These are phyloP conservation scores for Gaillardinia entomophila DNA, from an alignment of 805 yeast species.

Conservation along the genomic window DNA sequence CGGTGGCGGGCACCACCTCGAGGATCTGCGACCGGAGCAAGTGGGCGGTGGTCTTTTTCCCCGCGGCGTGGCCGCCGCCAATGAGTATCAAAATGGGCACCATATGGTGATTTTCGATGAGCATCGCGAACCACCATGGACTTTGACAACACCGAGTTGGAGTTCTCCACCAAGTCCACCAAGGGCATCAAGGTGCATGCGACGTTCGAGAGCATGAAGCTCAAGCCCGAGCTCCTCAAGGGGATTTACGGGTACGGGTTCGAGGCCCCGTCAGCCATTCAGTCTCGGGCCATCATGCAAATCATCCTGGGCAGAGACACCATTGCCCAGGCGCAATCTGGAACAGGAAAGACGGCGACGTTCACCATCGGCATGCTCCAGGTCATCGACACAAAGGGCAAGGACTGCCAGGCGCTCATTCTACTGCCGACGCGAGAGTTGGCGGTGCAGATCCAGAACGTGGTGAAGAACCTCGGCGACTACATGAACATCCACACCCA, in stretches of 20 bases:
- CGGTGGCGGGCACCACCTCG: slow-evolving; percentile 6
- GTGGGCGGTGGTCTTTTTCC: slow-evolving; percentile 37
- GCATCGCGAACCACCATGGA: slow-evolving; percentile 10
- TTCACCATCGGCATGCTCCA: slow-evolving; percentile 92
- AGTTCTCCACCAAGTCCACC: slow-evolving; percentile 45
- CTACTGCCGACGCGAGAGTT: slow-evolving; percentile 95
- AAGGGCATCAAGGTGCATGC: slow-evolving; percentile 52
- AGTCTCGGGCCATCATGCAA: slow-evolving; percentile 94
- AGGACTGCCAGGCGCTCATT: slow-evolving; percentile 83
- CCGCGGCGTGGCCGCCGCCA: slow-evolving; percentile 62
- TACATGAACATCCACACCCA: slow-evolving; percentile 81
- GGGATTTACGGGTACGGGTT: slow-evolving; percentile 87
- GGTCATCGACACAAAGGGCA: slow-evolving; percentile 65
- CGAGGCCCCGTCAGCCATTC: slow-evolving; percentile 96
- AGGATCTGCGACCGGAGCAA: slow-evolving; percentile 27
- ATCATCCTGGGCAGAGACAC: slow-evolving; percentile 93
- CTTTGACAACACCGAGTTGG: slow-evolving; percentile 61
- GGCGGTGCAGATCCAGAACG: slow-evolving; percentile 89
- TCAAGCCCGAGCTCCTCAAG: slow-evolving; percentile 33
- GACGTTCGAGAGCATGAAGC: slow-evolving; percentile 36
- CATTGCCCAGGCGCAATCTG: slow-evolving; percentile 98
- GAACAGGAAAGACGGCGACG: slow-evolving; percentile 99
- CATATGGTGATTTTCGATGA: slow-evolving; percentile 2
- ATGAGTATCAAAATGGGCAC: slow-evolving; percentile 37
- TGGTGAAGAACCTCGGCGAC: slow-evolving; percentile 79